Base-by-base conservation (phyloP, 1,139 yeast genomes). In the Magnusiomyces suaveolens region DNA sequence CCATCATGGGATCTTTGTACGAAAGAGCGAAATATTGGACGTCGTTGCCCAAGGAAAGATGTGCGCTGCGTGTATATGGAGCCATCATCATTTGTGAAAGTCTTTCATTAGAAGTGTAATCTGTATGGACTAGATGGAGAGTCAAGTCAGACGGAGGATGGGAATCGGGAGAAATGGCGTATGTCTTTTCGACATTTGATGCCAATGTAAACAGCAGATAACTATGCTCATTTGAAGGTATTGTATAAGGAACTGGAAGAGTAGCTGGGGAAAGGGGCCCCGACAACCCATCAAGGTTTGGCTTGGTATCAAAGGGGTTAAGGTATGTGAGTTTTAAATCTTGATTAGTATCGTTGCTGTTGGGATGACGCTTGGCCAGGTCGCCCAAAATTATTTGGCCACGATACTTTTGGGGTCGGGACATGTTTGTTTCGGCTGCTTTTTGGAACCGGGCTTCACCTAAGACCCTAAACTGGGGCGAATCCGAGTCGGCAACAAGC, bases 401-500 rank as follows among this genome's bases (percentile, higher is more conserved):
- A 2, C 69, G 64, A 64, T 83, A 86, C 23, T 62, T 63, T 50
- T 83, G 86, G 26, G 72, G 72, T 16, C 69, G 63, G 3, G 72
- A 65, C 41, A 86, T 68, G 43, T 86, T 79, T 18, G 73, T 68
- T 43, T 65, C 64, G 0, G 92, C 95, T 0, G 96, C 96, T 53
- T 80, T 70, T 57, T 76, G 73, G 67, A 89, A 89, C 56, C 96
- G 71, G 46, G 79, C 80, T 4, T 75, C 63, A 0, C 96, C 96
- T 58, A 76, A 73, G 53, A 75, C 73, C 44, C 89, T 73, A 64
- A 84, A 70, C 62, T 83, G 85, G 0, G 84, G 82, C 1, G 83
- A 75, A 61, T 87, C 94, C 55, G 86, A 82, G 64, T 79, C 87
- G 25, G 92, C 92, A 1, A 89, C 92, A 54, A 89, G 69, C 2